Conservation (phyloP, 2,329 filamentous ascomycete genomes). For the Laburnicola sp. region DNA sequence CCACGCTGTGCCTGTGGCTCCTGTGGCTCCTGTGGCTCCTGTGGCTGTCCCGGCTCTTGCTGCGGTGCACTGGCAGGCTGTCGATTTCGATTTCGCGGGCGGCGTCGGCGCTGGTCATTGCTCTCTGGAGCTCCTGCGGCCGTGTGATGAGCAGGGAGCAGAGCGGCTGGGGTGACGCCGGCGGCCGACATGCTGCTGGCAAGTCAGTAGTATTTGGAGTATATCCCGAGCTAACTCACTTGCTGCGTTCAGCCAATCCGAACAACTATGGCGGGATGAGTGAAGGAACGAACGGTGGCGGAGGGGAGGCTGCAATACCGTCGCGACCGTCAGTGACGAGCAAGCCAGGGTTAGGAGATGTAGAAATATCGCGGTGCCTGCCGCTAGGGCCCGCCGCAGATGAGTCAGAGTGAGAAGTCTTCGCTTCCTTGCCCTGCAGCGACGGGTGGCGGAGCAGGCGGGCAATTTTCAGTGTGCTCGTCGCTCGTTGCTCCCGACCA, state of each 20-base stretch:
- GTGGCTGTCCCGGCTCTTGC: conserved; percentile 22
- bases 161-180: conserved; percentile 13
- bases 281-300: too few species aligned
- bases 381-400: conserved; percentile 1
- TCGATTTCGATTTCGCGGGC: conserved; percentile 28
- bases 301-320: neutral
- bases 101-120: conserved; percentile 23
- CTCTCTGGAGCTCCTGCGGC: conserved; percentile 18
- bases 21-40: conserved; percentile 8
- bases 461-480: conserved; percentile 2
- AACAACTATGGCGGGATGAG: too few species aligned
- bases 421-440: neutral
- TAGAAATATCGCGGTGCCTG: neutral
- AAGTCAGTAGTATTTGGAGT: neutral
- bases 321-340: neutral
- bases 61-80: conserved; percentile 21
- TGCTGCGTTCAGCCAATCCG: too few species aligned
- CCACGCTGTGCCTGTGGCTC: conserved; percentile 11
- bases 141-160: conserved; percentile 13
- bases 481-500: conserved; percentile 1
- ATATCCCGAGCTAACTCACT: too few species aligned
- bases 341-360: neutral
- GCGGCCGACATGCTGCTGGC: conserved; percentile 24
- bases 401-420: conserved; percentile 5
- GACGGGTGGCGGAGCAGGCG: conserved; percentile 14